Base-by-base conservation (phyloP, 176 grass and related monocot genomes). In the Oryza coarctata region DNA sequence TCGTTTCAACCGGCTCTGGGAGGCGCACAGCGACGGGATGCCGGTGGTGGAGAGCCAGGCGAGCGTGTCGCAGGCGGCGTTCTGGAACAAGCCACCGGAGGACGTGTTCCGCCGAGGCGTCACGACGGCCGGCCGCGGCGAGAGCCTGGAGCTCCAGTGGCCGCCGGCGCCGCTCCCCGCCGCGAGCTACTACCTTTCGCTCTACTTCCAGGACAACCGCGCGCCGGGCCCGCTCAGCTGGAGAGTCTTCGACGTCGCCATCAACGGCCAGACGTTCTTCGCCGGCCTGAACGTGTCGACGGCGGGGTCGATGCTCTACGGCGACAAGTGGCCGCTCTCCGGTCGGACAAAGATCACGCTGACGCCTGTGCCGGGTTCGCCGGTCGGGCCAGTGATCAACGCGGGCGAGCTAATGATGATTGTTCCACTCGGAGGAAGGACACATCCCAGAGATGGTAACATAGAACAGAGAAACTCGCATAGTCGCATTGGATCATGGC, bases 171-270 rank as follows among this genome's bases (percentile, higher is more conserved):
- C 65, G 32, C 84, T 98, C 9, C 95, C 96, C 25, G 29, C 44
- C 6, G 90, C 96, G 25, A 93, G 12, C 76, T 98, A 98, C 89
- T 95, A 95, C 79, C 33, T 98, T 20, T 90, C 90, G 4, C 90
- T 98, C 30, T 98, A 98, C 87, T 93, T 98, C 65, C 96, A 95
- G 82, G 93, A 98, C 65, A 89, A 90, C 86, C 84, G 96, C 9
- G 68, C 36, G 31, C 83, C 89, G 13, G 90, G 87, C n/a, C 78
- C 81, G 0, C 82, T 91, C 62, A 91, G 89, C 71, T 93, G 87
- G 96, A 85, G 96, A 28, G 82, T 88, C 3, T 95, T 98, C 81
- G 82, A 98, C 82, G 88, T 98, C 76, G 38, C 74, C 1, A 60
- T 95, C 83, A 98, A 98, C 62, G 89, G 93, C 23, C 9, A 74